These are phyloP conservation scores for Rosa hybrid DNA, from an alignment of 331 rosid species.

Conservation along the genomic window DNA sequence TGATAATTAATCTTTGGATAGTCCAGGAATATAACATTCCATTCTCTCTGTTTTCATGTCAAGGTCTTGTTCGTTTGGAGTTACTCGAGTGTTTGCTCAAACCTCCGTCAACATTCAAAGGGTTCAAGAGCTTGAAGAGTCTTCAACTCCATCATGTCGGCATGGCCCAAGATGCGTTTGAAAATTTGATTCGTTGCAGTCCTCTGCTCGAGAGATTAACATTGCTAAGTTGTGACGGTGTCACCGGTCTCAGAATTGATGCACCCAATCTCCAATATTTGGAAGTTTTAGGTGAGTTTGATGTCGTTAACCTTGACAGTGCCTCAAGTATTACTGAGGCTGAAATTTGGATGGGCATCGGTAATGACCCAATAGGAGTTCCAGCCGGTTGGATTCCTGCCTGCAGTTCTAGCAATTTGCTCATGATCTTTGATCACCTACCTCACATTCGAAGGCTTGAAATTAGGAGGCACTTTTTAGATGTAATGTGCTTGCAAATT, in stretches of 20 bases:
- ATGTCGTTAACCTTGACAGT: constrained; percentile 41
- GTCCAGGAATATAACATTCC: no score
- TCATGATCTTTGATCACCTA: constrained; percentile 46
- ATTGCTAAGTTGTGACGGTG: constrained; percentile 36
- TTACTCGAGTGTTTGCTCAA: neutral
- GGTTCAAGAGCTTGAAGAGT: neutral
- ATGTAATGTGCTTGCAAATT: constrained; percentile 34
- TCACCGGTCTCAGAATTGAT: constrained; percentile 42
- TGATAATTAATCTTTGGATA: no score
- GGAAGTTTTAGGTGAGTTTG: constrained; percentile 39
- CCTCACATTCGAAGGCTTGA: constrained; percentile 43
- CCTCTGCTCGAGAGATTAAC: constrained; percentile 46
- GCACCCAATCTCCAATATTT: constrained; percentile 43
- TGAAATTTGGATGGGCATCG: constrained; percentile 12
- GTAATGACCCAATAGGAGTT: constrained; percentile 23
- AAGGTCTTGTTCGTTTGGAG: neutral
- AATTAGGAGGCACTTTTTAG: constrained; percentile 40
- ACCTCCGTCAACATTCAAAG: constrained; percentile 9
- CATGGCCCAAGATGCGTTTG: constrained; percentile 40
- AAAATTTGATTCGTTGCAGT: constrained; percentile 49
- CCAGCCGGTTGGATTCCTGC: neutral
- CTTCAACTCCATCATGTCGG: neutral
- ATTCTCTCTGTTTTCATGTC: no score
- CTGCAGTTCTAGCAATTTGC: constrained; percentile 42
- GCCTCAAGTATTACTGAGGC: constrained; percentile 38